Base-by-base conservation (phyloP, 2,329 filamentous ascomycete genomes). In the Plenodomus lindquistii region DNA sequence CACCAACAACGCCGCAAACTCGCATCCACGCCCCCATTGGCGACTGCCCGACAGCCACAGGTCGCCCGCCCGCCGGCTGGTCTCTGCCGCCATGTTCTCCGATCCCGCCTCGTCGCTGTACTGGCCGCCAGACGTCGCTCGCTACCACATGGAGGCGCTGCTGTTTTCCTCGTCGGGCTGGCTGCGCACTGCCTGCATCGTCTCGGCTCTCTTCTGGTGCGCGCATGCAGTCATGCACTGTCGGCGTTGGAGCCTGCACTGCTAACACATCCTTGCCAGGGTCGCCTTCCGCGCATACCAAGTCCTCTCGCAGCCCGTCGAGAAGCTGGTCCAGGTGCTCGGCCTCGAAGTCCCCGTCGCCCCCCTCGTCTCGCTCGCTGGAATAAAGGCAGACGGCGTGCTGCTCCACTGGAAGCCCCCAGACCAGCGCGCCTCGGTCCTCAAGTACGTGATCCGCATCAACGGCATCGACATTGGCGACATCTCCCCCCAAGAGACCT, bases 391-490 rank as follows among this genome's bases (percentile, higher is more conserved):
- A 21, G 89, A 95, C 70, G 89, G 91, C 47, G 89, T 95, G 24
- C 89, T 92, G 22, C 80, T 99, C 37, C 91, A 92, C 71, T 99
- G 94, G 94, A 90, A 91, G 53, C 83, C 86, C 50, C 87, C 89
- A 0, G 83, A 84, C 54, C 78, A 79, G 55, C 78, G 82, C 37
- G 79, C 81, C 53, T 82, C 88, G 2, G 88, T 95, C 44, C 82
- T 91, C 44, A 95, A 92, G 74, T 94, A 96, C 68, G 82, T 93
- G 38, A 90, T 99, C 43, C 90, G 96, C 70, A 86, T 99, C 57
- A 97, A 99, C 73, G 93, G 93, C 36, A 86, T 93, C 37, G 90
- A 91, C 76, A 89, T 97, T 57, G 94, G 92, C 62, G 90, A 96
- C 66, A 90, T 92, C 37, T 86, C 84, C 55, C 85, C 85, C 61